Base-by-base conservation (phyloP, 2,329 filamentous ascomycete genomes). In the Fusarium hainanense region DNA sequence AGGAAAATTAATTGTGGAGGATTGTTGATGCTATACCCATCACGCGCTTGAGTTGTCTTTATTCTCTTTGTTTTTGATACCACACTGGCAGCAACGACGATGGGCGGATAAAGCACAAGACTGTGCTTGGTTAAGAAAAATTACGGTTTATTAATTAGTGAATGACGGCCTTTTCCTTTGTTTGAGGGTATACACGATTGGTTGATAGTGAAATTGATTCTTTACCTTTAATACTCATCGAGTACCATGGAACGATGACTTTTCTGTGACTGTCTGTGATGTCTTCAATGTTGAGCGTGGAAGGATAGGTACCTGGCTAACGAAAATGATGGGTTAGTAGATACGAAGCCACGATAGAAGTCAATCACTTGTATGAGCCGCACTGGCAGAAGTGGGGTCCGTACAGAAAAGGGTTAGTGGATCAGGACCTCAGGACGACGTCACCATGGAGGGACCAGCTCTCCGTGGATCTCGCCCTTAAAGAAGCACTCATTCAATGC, bases 1-100 rank as follows among this genome's bases (percentile, higher is more conserved):
- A 52, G 23, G n/a, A 49, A 56, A 50, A 18, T 49, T 49, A 60
- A 52, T 55, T 30, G 56, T 1, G 65, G 57, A 54, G 68, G 58
- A 60, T 34, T 50, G 48, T 66, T 65, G 28, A 66, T 47, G 63
- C 63, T 74, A 75, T 75, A 74, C 73, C 73, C 73, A 73, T 56
- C 48, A 66, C 46, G 67, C 46, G 51, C 55, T 66, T 59, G 60
- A 65, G 43, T 60, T 63, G 63, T 43, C 41, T 64, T 64, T 54
- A 21, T 65, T 64, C 48, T 68, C 58, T 63, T 63, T 57, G 58
- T 75, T 64, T 61, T 71, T 66, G 47, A 71, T 71, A 71, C 69
- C 69, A 71, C 61, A 46, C 59, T 44, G 68, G 68, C 59, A 65
- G 64, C 40, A 64, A 71, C 28, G 67, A 73, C 66, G 55, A 54